Base-by-base conservation (phyloP, 371 early-diverging fungal genomes). In the Chytridium lagenaria region DNA sequence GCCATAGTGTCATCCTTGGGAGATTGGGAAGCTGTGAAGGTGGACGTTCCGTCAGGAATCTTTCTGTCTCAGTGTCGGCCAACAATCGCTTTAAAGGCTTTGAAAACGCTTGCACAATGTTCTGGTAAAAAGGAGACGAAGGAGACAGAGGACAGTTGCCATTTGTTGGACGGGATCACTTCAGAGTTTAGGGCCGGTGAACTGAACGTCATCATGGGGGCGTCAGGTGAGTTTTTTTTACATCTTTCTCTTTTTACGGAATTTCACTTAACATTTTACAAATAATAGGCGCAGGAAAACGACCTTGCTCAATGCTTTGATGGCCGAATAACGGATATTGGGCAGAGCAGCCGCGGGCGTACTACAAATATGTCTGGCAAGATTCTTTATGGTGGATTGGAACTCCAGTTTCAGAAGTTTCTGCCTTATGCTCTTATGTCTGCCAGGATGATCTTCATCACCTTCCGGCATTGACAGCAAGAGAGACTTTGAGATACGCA, bases 181-280 rank as follows among this genome's bases (percentile, higher is more conserved):
- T 76, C 90, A 10, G 67, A 76, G 0, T 91, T 95, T 69, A 88
- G 88, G 10, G 75, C 85, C 22, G 85, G 85, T 44, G 84, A 88
- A 52, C 83, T 95, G 33, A 91, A 92, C 7, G 89, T 93, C 38
- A 83, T 94, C 22, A 88, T 92, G 72, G 94, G 95, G 2, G 83
- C 89, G 2, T 90, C 91, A 37, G 95, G 61, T 61, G 12, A 34
- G 61, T 37, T 16, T 34, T 61, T 34, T 37, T 61, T 26, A 10
- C 5, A 5, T 55, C 55, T 3, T 61, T 37, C 37, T 36, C 10
- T 30, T 52, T 26, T 26, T 26, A 23, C n/a, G 12, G 61, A 33
- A 34, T 34, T 37, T 23, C 2, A 26, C 36, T 61, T 7, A 15
- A 16, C 10, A 23, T 26, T 55, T 26, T 55, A 26, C 7, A 7